Evolutionary conservation across 2,329 filamentous ascomycete species (phyloP).

Genomic region (Zasmidium angulare): DNA sequence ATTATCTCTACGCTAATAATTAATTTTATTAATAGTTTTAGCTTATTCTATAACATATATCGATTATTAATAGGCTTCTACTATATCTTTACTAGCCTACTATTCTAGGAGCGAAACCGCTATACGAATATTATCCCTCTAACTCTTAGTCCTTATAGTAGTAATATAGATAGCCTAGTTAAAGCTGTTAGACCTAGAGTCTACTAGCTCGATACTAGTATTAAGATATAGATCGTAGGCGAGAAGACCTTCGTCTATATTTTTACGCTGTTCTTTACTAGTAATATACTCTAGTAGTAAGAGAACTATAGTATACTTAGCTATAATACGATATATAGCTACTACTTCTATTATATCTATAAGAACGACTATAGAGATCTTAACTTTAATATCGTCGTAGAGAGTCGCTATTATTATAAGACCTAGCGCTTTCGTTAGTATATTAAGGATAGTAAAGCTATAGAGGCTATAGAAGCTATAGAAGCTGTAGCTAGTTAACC

Average conservation of each 20-base stretch:
- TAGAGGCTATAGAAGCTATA: too few species aligned
- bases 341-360: not conserved
- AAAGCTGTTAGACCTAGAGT: not conserved
- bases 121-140: not conserved
- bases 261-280: not conserved
- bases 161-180: not conserved
- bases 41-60: not conserved
- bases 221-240: not conserved
- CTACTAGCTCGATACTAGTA: not conserved
- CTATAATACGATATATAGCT: not conserved
- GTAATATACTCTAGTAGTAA: conserved; percentile 1
- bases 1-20: not conserved
- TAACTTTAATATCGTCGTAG: not conserved
- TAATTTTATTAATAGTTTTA: conserved; percentile 3
- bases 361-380: not conserved
- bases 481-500: too few species aligned
- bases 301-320: not conserved
- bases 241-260: not conserved
- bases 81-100: not conserved
- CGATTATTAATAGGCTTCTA: not conserved
- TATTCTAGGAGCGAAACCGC: not conserved
- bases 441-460: not conserved
- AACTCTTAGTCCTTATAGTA: not conserved
- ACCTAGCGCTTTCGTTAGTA: not conserved
- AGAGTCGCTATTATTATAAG: conserved; percentile 3